Evolutionary conservation across 768 basidiomycete genomes (phyloP).

Genomic region (Amanita jacksonii): DNA sequence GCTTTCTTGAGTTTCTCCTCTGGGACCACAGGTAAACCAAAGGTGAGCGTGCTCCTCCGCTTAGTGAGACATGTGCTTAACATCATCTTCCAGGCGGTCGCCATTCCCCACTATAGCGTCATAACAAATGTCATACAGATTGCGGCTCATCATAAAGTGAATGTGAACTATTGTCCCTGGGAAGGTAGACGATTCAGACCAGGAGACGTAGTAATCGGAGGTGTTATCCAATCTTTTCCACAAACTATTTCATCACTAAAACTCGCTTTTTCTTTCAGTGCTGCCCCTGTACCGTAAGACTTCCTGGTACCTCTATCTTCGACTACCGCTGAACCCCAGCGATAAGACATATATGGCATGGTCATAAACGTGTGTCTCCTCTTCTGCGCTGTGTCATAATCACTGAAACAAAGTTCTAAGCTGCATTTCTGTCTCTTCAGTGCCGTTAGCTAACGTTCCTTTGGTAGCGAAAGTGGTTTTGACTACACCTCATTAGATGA

Average conservation of each 20-base stretch:
- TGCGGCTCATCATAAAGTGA: conserved; percentile 41
- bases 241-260: background rate
- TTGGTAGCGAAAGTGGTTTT: too few relatives aligned
- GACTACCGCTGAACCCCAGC: background rate
- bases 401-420: too few relatives aligned
- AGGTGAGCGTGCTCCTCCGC: conserved; percentile 28
- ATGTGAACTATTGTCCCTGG: conserved; percentile 32
- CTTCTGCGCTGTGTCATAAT: too few relatives aligned
- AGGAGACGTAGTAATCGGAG: conserved; percentile 52
- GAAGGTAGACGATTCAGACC: conserved; percentile 44
- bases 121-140: conserved; percentile 58
- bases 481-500: background rate
- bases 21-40: conserved; percentile 65
- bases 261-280: conserved; percentile 24
- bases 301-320: background rate
- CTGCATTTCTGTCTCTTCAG: too few relatives aligned
- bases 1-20: conserved; percentile 70
- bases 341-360: conserved; percentile 54
- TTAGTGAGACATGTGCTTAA: background rate
- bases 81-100: conserved; percentile 35
- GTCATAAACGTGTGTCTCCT: conserved; percentile 37
- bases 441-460: too few relatives aligned
- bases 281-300: conserved; percentile 55
- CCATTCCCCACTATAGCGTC: conserved; percentile 48
- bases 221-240: conserved; percentile 21